Percentiles rank a stretch among this genome's conserved stretches.
Evolutionary conservation across 768 basidiomycete genomes (phyloP).

Genomic region (Suillus bovinus): DNA sequence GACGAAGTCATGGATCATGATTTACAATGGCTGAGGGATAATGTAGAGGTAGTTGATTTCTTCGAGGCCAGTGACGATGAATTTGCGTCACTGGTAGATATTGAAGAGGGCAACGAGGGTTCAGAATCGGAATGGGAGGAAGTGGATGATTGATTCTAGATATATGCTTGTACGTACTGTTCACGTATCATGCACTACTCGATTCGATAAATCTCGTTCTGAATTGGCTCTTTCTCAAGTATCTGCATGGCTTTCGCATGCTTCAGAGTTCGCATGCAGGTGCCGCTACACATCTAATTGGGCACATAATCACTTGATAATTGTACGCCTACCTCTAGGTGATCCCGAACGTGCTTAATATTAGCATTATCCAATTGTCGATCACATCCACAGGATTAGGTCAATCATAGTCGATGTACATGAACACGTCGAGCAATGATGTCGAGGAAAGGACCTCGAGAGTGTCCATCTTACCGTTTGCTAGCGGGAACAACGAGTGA

Average conservation of each 20-base stretch:
- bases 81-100: conserved; percentile 23
- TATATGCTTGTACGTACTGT: not conserved
- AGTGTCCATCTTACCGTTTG: conserved; percentile 13
- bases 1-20: conserved; percentile 44
- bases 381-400: conserved; percentile 16
- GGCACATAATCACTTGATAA: not conserved
- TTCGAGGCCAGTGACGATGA: conserved; percentile 60
- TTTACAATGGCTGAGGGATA: conserved; percentile 49
- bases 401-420: conserved; percentile 26
- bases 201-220: not conserved
- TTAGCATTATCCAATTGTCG: conserved; percentile 20
- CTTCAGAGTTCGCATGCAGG: conserved; percentile 15
- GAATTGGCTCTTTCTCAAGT: not conserved
- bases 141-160: conserved; percentile 6
- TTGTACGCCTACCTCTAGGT: conserved; percentile 17
- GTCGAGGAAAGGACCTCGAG: conserved; percentile 19
- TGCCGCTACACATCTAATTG: conserved; percentile 9
- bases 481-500: conserved; percentile 20
- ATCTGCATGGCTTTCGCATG: not conserved
- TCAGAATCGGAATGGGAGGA: conserved; percentile 10
- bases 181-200: not conserved
- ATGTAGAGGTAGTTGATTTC: conserved; percentile 52
- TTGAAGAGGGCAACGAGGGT: conserved; percentile 21
- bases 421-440: conserved; percentile 24
- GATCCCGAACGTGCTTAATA: conserved; percentile 15